These are phyloP conservation scores for Paspalum vaginatum DNA, from an alignment of 176 grass and related monocot species.

Conservation along the genomic window DNA sequence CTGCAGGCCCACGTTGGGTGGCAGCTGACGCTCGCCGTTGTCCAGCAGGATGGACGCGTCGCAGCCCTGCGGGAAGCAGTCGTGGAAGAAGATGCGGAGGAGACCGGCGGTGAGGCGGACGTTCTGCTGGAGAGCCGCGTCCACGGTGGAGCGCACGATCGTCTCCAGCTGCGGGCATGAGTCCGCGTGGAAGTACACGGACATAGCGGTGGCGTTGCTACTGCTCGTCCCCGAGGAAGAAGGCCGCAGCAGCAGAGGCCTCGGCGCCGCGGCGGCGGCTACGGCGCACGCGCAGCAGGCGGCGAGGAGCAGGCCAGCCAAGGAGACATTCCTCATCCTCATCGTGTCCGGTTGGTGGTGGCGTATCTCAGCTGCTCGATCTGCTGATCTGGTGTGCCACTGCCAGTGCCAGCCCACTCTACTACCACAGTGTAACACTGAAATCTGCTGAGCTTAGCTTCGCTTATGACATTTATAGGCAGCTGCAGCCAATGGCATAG, in stretches of 20 bases:
- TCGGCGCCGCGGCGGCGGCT: neutral
- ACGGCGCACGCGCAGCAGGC: neutral
- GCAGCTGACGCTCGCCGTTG: neutral
- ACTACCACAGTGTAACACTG: no score
- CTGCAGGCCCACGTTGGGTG: constrained; percentile 44
- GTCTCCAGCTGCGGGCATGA: constrained; percentile 44
- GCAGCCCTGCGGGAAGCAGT: constrained; percentile 62
- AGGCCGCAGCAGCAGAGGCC: no score
- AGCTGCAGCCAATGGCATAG: no score
- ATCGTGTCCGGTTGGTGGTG: no score
- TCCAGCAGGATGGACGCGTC: constrained; percentile 57
- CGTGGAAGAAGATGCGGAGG: constrained; percentile 54
- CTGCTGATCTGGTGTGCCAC: no score
- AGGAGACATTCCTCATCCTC: no score
- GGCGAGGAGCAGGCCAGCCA: neutral
- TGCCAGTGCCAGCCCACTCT: no score
- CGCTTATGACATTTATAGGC: no score
- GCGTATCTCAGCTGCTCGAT: no score
- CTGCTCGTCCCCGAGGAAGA: neutral
- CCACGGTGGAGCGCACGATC: constrained; percentile 20
- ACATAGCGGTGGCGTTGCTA: neutral
- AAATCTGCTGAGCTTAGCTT: no score
- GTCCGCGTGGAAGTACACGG: constrained; percentile 5
- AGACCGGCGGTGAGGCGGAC: constrained; percentile 41
- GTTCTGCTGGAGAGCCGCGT: constrained; percentile 1